Evolutionary conservation across 768 basidiomycete genomes (phyloP).

Genomic region (Trametes cingulata): DNA sequence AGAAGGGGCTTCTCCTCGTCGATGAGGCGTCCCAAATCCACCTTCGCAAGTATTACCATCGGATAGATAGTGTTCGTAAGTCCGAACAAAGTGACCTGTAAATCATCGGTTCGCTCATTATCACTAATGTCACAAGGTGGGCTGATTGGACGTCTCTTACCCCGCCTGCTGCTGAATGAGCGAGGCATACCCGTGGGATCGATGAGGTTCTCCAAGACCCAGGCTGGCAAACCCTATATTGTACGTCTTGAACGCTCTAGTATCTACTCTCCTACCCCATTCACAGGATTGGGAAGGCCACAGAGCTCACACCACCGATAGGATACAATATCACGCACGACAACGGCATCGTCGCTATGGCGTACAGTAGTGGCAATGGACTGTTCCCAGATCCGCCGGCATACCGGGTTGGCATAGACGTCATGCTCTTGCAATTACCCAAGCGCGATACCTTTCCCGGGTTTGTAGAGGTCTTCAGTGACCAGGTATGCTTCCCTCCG

Average conservation of each 20-base stretch:
- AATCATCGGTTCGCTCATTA: not conserved
- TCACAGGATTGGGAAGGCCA: slow-evolving; percentile 13
- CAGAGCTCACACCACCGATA: slow-evolving; percentile 38
- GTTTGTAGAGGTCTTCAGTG: slow-evolving; percentile 64
- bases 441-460: slow-evolving; percentile 53
- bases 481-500: slow-evolving; percentile 49
- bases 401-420: slow-evolving; percentile 67
- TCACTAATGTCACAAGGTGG: slow-evolving; percentile 50
- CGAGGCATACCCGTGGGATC: slow-evolving; percentile 49
- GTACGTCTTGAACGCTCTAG: slow-evolving; percentile 41
- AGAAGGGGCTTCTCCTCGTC: slow-evolving; percentile 55
- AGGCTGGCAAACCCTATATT: slow-evolving; percentile 75
- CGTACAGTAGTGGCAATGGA: slow-evolving; percentile 40
- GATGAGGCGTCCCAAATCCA: slow-evolving; percentile 56
- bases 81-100: not conserved
- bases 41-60: slow-evolving; percentile 66
- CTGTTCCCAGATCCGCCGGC: slow-evolving; percentile 54
- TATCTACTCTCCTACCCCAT: not conserved
- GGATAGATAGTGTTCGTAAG: slow-evolving; percentile 77
- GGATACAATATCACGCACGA: slow-evolving; percentile 86
- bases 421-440: slow-evolving; percentile 76
- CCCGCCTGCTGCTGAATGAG: slow-evolving; percentile 61
- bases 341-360: slow-evolving; percentile 70
- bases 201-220: slow-evolving; percentile 58
- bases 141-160: slow-evolving; percentile 74